Percentiles rank a stretch among this genome's conserved stretches.
phyloP scores from a whole-genome alignment of 2,329 filamentous ascomycete genomes.

The Paramyrothecium roridum region DNA sequence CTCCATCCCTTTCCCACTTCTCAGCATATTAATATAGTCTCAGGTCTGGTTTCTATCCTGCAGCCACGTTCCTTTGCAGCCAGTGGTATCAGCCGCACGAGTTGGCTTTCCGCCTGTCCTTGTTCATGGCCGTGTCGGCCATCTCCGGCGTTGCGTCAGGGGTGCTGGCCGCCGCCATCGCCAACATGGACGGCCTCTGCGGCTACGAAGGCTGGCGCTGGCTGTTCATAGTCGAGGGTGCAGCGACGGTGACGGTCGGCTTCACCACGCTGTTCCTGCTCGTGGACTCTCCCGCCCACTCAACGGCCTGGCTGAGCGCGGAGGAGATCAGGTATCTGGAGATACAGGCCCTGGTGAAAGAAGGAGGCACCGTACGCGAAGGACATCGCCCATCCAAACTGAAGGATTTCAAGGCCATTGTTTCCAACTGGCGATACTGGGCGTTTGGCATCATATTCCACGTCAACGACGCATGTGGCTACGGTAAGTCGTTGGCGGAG shows the following conservation, averaged over 20 bases:
- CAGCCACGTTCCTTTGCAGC: conserved; percentile 70
- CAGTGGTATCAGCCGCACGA: conserved; percentile 77
- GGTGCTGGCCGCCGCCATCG: conserved; percentile 64
- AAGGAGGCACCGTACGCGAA: conserved; percentile 11
- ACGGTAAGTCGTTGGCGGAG: conserved; percentile 1
- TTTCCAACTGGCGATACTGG: conserved; percentile 15
- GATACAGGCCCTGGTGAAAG: conserved; percentile 9
- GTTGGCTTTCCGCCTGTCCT: conserved; percentile 68
- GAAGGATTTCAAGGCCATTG: conserved; percentile 9
- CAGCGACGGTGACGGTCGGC: conserved; percentile 30
- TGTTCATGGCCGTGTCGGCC: conserved; percentile 77
- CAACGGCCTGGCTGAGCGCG: conserved; percentile 25
- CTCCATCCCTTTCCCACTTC: neutral
- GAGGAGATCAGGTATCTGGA: conserved; percentile 19
- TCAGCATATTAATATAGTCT: neutral
- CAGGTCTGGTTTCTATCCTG: conserved; percentile 64
- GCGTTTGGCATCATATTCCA: conserved; percentile 7
- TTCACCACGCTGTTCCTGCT: conserved; percentile 41
- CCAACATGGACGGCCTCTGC: conserved; percentile 60
- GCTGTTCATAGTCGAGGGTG: conserved; percentile 21
- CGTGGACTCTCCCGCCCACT: conserved; percentile 34
- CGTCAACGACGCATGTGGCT: neutral
- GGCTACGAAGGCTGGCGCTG: conserved; percentile 30
- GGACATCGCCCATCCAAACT: conserved; percentile 6
- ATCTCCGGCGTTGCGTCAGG: conserved; percentile 72